phyloP scores from a whole-genome alignment of 1,284 basidiomycete genomes.

The Malassezia brasiliensis region DNA sequence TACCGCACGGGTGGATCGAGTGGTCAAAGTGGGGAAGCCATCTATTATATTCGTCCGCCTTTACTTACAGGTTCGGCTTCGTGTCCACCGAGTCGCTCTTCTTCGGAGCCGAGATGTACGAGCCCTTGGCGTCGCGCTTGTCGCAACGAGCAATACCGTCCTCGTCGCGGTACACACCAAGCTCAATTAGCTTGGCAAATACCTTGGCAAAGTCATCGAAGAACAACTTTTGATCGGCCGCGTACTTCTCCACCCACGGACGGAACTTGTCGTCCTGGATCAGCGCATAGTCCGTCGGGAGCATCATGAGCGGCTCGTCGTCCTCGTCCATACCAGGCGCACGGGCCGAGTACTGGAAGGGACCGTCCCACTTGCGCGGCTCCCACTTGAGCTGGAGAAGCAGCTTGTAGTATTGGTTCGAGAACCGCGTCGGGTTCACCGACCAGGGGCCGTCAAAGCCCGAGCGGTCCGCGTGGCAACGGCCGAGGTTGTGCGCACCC shows the following conservation, averaged over 20 bases:
- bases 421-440: conserved; percentile 62
- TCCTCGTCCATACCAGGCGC: conserved; percentile 45
- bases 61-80: conserved; percentile 9
- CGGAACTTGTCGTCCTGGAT: conserved; percentile 42
- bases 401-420: conserved; percentile 82
- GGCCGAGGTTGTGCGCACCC: conserved; percentile 87
- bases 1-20: no score
- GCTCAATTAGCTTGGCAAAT: conserved; percentile 48
- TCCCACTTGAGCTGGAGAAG: conserved; percentile 71
- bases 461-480: conserved; percentile 64
- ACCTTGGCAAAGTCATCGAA: conserved; percentile 53
- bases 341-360: conserved; percentile 43
- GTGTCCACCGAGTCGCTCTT: conserved; percentile 25
- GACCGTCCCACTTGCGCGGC: conserved; percentile 53
- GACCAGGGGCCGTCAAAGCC: conserved; percentile 47
- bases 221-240: conserved; percentile 54
- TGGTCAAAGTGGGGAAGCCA: no score
- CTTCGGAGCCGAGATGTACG: conserved; percentile 42
- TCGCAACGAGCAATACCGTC: conserved; percentile 39
- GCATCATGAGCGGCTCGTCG: conserved; percentile 54
- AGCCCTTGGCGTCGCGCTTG: conserved; percentile 30
- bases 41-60: no score
- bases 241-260: conserved; percentile 49
- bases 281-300: conserved; percentile 50
- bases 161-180: conserved; percentile 47